These are phyloP conservation scores for Naganishia liquefaciens DNA, from an alignment of 1,284 basidiomycete genomes.

Conservation along the genomic window DNA sequence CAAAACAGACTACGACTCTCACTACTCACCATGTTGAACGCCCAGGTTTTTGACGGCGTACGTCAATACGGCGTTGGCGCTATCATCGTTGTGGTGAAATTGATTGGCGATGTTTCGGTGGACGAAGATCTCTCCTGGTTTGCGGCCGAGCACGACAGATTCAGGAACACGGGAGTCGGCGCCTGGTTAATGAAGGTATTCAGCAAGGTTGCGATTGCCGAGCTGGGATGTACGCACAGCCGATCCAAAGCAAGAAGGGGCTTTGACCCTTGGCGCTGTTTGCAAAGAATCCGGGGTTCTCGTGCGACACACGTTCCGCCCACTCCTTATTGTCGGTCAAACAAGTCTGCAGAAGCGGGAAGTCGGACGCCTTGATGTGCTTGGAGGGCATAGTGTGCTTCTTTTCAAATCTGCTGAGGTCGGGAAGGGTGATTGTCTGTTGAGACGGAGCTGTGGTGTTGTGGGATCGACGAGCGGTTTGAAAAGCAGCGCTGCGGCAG, in stretches of 20 bases:
- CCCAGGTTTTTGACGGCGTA: conserved; percentile 78
- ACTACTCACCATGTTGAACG: conserved; percentile 73
- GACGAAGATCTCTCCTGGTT: conserved; percentile 68
- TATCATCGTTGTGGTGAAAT: conserved; percentile 76
- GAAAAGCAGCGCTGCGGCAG: neutral
- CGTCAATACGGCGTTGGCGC: conserved; percentile 71
- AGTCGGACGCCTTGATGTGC: conserved; percentile 28
- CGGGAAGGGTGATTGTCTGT: conserved; percentile 5
- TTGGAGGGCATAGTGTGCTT: conserved; percentile 21
- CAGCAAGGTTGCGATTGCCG: neutral
- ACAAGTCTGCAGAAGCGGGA: conserved; percentile 38
- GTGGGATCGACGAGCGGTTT: neutral
- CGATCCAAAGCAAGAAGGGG: conserved; percentile 52
- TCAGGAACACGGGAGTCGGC: conserved; percentile 53
- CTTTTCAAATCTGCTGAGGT: conserved; percentile 21
- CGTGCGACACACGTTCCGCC: conserved; percentile 39
- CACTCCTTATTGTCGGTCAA: conserved; percentile 46
- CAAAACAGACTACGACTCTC: neutral
- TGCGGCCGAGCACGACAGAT: conserved; percentile 45
- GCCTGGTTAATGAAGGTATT: conserved; percentile 12
- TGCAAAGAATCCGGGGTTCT: conserved; percentile 44
- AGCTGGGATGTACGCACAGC: conserved; percentile 40
- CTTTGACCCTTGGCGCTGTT: conserved; percentile 47
- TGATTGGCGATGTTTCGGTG: conserved; percentile 61
- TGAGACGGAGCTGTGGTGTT: neutral